A percentile compares a stretch with the other conserved stretches of the same genome.
Evolutionary conservation across 176 grass and related monocot species (phyloP).

Genomic region (Lolium rigidum): DNA sequence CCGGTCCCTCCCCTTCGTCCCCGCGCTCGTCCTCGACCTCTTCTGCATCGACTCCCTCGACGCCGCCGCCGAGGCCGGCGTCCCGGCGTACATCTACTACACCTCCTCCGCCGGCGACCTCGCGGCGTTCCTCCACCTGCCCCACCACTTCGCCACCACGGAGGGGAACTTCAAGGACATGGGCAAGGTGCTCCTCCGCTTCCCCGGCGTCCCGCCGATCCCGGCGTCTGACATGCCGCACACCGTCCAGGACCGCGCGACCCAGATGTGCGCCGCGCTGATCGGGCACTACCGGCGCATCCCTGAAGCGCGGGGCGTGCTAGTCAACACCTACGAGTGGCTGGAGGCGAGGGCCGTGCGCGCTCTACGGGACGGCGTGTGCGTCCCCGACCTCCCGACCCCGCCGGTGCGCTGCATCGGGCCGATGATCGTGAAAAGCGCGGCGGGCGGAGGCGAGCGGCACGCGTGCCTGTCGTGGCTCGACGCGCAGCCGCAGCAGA

Average conservation of each 20-base stretch:
- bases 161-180: conserved; percentile 21
- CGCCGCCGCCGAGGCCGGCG: neutral
- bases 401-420: conserved; percentile 31
- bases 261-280: neutral
- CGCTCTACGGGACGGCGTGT: neutral
- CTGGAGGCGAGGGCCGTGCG: conserved; percentile 25
- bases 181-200: conserved; percentile 25
- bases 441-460: neutral
- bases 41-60: conserved; percentile 39
- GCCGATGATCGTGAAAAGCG: neutral
- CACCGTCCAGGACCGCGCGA: neutral
- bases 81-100: conserved; percentile 42
- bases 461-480: conserved; percentile 57
- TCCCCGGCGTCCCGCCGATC: conserved; percentile 39
- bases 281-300: neutral
- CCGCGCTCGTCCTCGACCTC: conserved; percentile 39
- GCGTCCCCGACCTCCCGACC: neutral
- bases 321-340: conserved; percentile 44
- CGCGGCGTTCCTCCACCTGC: conserved; percentile 29
- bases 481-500: conserved; percentile 53
- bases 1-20: conserved; percentile 6
- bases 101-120: conserved; percentile 23
- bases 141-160: neutral
- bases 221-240: conserved; percentile 21
- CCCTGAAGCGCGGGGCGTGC: conserved; percentile 18